Evolutionary conservation across 2,329 filamentous ascomycete genomes (phyloP).

Genomic region (Verticillium klebahnii): DNA sequence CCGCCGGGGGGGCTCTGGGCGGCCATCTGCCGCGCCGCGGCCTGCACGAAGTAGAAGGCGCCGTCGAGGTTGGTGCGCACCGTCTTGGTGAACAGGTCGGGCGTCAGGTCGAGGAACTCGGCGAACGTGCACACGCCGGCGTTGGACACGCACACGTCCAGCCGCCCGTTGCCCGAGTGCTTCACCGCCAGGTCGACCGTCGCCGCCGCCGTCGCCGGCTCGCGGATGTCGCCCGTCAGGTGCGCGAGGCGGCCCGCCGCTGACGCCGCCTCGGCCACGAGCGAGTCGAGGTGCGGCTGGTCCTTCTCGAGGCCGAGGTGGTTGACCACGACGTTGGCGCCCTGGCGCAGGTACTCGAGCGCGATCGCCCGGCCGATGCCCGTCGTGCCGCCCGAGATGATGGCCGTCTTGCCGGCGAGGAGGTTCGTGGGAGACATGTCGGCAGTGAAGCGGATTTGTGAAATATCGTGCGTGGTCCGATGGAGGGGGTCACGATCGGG

Average conservation of each 20-base stretch:
- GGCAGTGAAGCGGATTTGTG: not conserved
- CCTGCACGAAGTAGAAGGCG: slow-evolving; percentile 84
- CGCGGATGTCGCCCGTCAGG: slow-evolving; percentile 71
- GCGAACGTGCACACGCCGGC: slow-evolving; percentile 86
- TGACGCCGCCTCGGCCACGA: slow-evolving; percentile 45
- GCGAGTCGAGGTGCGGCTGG: slow-evolving; percentile 44
- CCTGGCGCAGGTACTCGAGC: slow-evolving; percentile 72
- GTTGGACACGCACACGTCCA: slow-evolving; percentile 83
- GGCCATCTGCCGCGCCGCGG: slow-evolving; percentile 80
- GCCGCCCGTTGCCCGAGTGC: slow-evolving; percentile 47
- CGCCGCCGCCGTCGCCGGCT: slow-evolving; percentile 63
- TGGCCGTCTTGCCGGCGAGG: slow-evolving; percentile 70
- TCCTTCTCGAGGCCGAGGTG: slow-evolving; percentile 61
- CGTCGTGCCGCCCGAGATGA: slow-evolving; percentile 82
- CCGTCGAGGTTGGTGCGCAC: slow-evolving; percentile 79
- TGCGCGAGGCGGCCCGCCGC: slow-evolving; percentile 56
- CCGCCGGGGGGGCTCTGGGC: slow-evolving; percentile 62
- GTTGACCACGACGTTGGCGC: slow-evolving; percentile 75
- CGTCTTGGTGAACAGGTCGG: slow-evolving; percentile 66
- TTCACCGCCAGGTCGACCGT: slow-evolving; percentile 64
- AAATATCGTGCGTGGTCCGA: not conserved
- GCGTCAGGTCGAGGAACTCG: slow-evolving; percentile 72
- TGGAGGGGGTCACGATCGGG: not conserved
- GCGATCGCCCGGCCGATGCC: slow-evolving; percentile 85
- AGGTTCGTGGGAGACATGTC: slow-evolving; percentile 47